Conservation (phyloP, 257 asterid genomes). For the Solanum tarijense region DNA sequence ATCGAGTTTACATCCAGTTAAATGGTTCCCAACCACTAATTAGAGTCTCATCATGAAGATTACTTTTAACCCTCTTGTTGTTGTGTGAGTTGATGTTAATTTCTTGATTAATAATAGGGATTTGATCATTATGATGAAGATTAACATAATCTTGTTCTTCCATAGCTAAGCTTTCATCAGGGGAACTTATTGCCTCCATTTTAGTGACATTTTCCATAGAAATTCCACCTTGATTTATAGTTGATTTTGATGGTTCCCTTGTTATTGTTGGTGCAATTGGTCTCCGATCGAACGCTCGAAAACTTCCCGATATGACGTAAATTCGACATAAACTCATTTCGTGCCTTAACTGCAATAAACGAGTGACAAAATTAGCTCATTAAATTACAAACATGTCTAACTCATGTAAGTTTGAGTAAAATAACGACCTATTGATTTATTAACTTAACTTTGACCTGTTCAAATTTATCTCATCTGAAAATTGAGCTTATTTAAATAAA, state of each 20-base stretch:
- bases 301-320: conserved; percentile 52
- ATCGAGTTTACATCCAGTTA: not conserved
- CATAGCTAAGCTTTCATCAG: not conserved
- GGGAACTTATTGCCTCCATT: not conserved
- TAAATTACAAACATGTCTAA: not conserved
- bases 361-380: not conserved
- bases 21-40: not conserved
- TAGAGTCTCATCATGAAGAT: not conserved
- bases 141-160: not conserved
- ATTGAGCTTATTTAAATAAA: too few species aligned
- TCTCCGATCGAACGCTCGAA: conserved; percentile 56
- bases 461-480: too few species aligned
- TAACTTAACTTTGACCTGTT: not conserved
- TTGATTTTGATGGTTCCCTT: not conserved
- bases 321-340: conserved; percentile 70
- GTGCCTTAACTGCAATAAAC: conserved; percentile 47
- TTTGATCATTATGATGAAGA: not conserved
- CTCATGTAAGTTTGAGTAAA: too few species aligned
- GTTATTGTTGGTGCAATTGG: conserved; percentile 7
- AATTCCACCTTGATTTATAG: not conserved
- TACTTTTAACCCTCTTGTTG: not conserved
- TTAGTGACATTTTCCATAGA: not conserved
- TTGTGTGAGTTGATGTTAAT: not conserved
- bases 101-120: not conserved
- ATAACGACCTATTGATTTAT: too few species aligned